Evolutionary conservation across 805 yeast genomes (phyloP), one percentile per base, ranked within the genome.

Genomic region (Candida fluviatilis): DNA sequence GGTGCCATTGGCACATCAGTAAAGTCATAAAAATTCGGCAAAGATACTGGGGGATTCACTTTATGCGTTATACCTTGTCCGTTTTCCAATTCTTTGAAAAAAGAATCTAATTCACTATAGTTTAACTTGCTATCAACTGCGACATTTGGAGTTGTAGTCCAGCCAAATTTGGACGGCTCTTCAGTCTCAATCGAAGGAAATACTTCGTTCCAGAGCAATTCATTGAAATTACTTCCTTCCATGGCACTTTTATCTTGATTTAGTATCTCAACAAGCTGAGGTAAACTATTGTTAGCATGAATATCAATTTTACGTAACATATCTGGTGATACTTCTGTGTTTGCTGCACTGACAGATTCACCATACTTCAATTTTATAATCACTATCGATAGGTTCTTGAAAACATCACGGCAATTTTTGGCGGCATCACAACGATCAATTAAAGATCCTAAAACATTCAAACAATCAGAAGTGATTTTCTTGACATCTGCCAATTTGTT

Each of bases 401-500:
- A 82, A 21, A 84, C 80, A 43, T 81, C 84, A 27, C 75, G 68
- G 52, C 95, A 86, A 37, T 74, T 77, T 6, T 62, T 60, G 0
- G 95, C 95, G 1, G 95, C 91, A 43, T 82, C 89, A 58, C 95
- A 86, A 30, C 78, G 71, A 34, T 81, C 87, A 18, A 71, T 64
- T 51, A 87, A 63, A 23, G 83, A 76, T 16, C 71, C 68, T 38
- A 87, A 60, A 3, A 85, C 82, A 11, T 68, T 65, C 36, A 79
- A 65, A 35, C 85, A 79, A 31, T 73, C 71, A 18, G 66, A 67
- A 17, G 84, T 78, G 24, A 81, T 68, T 34, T 46, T 72, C 41
- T 62, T 62, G 27, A 67, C 66, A 15, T 57, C 77, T 16, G 68
- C 66, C 15, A 77, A 47, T 1, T 72, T 55, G 14, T 78, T 69